These are phyloP conservation scores for Entonaema liquescens DNA, from an alignment of 495 filamentous ascomycete species.

Conservation along the genomic window DNA sequence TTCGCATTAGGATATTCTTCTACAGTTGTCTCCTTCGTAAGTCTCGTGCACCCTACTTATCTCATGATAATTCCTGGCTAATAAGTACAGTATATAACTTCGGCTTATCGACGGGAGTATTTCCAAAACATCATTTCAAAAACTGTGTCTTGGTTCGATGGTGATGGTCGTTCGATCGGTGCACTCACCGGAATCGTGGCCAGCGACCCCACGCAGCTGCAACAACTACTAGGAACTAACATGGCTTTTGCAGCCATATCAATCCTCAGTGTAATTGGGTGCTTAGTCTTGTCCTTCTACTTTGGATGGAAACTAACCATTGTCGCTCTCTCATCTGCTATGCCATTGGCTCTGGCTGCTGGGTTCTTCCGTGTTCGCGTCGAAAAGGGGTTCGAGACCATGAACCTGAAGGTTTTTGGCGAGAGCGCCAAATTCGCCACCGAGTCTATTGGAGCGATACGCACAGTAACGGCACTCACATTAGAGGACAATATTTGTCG, in stretches of 20 bases:
- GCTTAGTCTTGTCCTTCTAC: conserved; percentile 59
- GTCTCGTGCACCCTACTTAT: conserved; percentile 7
- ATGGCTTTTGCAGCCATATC: conserved; percentile 61
- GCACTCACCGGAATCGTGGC: conserved; percentile 61
- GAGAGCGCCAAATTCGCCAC: conserved; percentile 66
- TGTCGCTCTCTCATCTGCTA: conserved; percentile 57
- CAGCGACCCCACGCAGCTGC: conserved; percentile 67
- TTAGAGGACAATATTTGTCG: conserved; percentile 61
- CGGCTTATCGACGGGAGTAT: conserved; percentile 66
- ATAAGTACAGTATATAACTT: conserved; percentile 54
- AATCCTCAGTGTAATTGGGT: conserved; percentile 58
- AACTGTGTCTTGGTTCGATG: conserved; percentile 66
- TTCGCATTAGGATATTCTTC: conserved; percentile 62
- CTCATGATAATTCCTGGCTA: background rate
- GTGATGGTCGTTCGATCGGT: conserved; percentile 58
- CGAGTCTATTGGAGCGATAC: conserved; percentile 64
- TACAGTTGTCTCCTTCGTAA: conserved; percentile 60
- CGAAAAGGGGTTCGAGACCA: conserved; percentile 61
- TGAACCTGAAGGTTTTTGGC: conserved; percentile 61
- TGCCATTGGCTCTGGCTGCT: conserved; percentile 59
- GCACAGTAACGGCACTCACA: conserved; percentile 65
- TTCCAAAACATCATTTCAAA: conserved; percentile 66
- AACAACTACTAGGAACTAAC: conserved; percentile 68
- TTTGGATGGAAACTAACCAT: conserved; percentile 68
- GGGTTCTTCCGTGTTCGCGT: conserved; percentile 63